Conservation (phyloP, 345 rosid species). For the Noccaea caerulescens region DNA sequence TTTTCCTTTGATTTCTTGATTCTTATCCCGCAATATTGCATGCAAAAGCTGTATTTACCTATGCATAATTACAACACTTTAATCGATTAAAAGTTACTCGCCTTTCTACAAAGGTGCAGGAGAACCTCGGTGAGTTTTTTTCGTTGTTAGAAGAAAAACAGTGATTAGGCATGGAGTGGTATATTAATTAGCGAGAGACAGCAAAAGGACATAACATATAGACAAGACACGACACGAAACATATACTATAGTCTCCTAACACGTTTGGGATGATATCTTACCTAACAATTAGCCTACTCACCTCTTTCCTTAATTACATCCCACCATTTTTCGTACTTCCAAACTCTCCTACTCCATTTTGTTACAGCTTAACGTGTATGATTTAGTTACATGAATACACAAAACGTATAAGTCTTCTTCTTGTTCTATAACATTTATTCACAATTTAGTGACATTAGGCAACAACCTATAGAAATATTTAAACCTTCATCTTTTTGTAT, state of each 20-base stretch:
- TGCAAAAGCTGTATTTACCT: too few relatives aligned
- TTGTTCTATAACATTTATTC: neutral
- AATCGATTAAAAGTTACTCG: neutral
- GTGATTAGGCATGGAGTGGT: constrained; percentile 34
- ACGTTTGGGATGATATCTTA: constrained; percentile 32
- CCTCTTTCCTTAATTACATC: constrained; percentile 1
- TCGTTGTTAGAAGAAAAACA: neutral
- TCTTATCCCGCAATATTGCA: too few relatives aligned
- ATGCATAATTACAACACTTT: neutral
- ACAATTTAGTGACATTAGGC: neutral
- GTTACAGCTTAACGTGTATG: neutral
- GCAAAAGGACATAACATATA: constrained; percentile 22
- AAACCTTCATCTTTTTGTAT: too few relatives aligned
- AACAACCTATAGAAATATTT: too few relatives aligned
- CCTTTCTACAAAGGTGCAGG: neutral
- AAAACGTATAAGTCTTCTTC: neutral
- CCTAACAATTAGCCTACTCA: constrained; percentile 33
- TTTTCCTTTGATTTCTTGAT: too few relatives aligned
- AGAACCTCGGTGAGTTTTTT: neutral
- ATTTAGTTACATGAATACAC: neutral
- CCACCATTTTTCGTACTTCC: constrained; percentile 17
- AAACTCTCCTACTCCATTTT: constrained; percentile 15
- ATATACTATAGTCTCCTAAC: constrained; percentile 28
- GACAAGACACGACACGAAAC: constrained; percentile 41
- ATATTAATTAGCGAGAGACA: constrained; percentile 20